phyloP scores from a whole-genome alignment of 1,284 basidiomycete species.

The Cryptococcus floricola region DNA sequence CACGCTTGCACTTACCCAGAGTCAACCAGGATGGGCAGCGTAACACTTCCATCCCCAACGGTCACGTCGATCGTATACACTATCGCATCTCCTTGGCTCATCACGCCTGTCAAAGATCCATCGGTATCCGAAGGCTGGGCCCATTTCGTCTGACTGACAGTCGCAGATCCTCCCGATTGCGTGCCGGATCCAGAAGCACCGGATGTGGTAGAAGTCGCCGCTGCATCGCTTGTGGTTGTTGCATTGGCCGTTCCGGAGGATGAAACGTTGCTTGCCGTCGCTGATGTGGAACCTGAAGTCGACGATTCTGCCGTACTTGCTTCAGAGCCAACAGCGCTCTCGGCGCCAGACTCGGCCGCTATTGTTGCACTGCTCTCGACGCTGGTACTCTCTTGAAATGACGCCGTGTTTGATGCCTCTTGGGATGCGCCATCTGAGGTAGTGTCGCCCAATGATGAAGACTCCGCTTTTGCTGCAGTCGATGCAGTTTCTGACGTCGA shows the following conservation, averaged over 20 bases:
- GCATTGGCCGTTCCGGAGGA: neutral
- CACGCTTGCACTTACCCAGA: neutral
- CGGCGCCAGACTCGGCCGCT: too few species aligned
- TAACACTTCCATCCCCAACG: neutral
- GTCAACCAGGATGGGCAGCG: conserved; percentile 9
- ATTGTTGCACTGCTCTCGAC: too few species aligned
- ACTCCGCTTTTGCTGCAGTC: too few species aligned
- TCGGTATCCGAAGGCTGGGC: neutral
- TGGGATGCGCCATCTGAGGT: too few species aligned
- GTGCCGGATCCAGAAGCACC: neutral
- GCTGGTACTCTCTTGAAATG: too few species aligned
- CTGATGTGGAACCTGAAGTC: too few species aligned
- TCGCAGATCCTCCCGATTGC: neutral
- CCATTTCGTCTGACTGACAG: neutral
- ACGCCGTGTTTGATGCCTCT: too few species aligned
- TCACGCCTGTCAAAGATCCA: neutral
- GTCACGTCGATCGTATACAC: conserved; percentile 11
- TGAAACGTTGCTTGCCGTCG: neutral
- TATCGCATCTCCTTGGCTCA: conserved; percentile 4
- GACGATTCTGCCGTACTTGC: too few species aligned
- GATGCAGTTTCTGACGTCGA: too few species aligned
- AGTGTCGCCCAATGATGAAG: too few species aligned
- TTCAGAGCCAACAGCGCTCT: too few species aligned
- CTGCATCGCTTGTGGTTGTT: neutral
- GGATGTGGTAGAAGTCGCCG: too few species aligned